phyloP scores from a whole-genome alignment of 73 alveolate species.

The Paramecium octaurelia region DNA sequence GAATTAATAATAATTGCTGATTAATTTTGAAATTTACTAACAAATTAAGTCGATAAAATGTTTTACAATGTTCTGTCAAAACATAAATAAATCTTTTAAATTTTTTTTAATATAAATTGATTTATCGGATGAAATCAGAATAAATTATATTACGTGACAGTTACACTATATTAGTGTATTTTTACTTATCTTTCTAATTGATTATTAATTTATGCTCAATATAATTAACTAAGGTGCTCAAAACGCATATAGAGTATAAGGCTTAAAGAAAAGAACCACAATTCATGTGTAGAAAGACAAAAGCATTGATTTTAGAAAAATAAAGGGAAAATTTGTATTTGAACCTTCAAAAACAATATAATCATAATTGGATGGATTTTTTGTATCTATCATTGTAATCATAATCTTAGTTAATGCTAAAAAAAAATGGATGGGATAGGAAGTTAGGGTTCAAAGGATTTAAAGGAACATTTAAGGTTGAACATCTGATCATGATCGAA shows the following conservation, averaged over 20 bases:
- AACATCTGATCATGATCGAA: background rate
- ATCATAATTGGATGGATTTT: background rate
- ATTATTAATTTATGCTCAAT: background rate
- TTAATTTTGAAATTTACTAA: too few relatives aligned
- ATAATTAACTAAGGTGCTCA: background rate
- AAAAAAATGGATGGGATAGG: background rate
- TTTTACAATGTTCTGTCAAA: background rate
- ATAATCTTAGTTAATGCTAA: background rate
- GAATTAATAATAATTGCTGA: background rate
- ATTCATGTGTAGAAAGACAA: background rate
- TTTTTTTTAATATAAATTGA: background rate
- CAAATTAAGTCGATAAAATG: background rate
- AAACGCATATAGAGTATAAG: background rate
- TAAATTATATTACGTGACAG: background rate
- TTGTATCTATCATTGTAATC: background rate
- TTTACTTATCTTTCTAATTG: background rate
- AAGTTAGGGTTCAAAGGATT: background rate
- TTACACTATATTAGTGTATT: background rate
- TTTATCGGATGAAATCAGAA: background rate
- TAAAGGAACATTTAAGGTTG: slow-evolving; percentile 36
- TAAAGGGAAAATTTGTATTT: background rate
- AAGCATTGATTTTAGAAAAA: background rate
- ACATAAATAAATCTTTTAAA: background rate
- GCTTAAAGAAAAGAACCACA: background rate
- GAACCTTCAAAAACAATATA: background rate